Evolutionary conservation across 257 asterid species (phyloP).

Genomic region (Gentiana macrophylla): DNA sequence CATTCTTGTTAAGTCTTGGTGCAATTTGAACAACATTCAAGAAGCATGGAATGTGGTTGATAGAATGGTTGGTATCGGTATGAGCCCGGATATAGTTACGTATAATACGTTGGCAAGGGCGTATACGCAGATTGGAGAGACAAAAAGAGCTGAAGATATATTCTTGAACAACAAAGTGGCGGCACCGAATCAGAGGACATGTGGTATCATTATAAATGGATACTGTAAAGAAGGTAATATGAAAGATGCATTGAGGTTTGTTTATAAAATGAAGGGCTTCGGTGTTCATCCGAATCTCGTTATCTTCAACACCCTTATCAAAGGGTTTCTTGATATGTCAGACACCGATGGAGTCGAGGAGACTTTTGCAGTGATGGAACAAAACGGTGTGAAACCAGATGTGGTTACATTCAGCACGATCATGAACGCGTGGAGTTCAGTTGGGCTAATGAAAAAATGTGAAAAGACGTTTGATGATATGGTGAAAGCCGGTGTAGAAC

Average conservation of each 20-base stretch:
- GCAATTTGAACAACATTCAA: slow-evolving; percentile 44
- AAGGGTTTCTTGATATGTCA: slow-evolving; percentile 51
- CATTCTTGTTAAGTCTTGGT: slow-evolving; percentile 82
- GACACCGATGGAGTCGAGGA: slow-evolving; percentile 76
- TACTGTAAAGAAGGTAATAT: slow-evolving; percentile 79
- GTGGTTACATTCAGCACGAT: slow-evolving; percentile 88
- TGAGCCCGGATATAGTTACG: slow-evolving; percentile 75
- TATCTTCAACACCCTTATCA: slow-evolving; percentile 69
- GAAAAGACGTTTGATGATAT: slow-evolving; percentile 65
- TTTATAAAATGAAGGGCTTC: slow-evolving; percentile 71
- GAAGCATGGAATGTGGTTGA: slow-evolving; percentile 69
- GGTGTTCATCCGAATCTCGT: slow-evolving; percentile 69
- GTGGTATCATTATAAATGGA: slow-evolving; percentile 81
- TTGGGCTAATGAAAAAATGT: slow-evolving; percentile 76
- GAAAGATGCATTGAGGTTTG: slow-evolving; percentile 64
- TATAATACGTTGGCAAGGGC: slow-evolving; percentile 79
- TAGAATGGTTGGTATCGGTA: slow-evolving; percentile 52
- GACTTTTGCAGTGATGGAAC: slow-evolving; percentile 67
- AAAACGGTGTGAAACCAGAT: slow-evolving; percentile 74
- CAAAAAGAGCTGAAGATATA: slow-evolving; percentile 66
- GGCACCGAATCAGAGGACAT: slow-evolving; percentile 61
- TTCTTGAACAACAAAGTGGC: slow-evolving; percentile 38
- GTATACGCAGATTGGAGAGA: slow-evolving; percentile 58
- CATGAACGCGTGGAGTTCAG: slow-evolving; percentile 92
- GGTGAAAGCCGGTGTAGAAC: slow-evolving; percentile 62